Base-by-base conservation (phyloP, 768 basidiomycete species). In the Kwoniella botswanensis region DNA sequence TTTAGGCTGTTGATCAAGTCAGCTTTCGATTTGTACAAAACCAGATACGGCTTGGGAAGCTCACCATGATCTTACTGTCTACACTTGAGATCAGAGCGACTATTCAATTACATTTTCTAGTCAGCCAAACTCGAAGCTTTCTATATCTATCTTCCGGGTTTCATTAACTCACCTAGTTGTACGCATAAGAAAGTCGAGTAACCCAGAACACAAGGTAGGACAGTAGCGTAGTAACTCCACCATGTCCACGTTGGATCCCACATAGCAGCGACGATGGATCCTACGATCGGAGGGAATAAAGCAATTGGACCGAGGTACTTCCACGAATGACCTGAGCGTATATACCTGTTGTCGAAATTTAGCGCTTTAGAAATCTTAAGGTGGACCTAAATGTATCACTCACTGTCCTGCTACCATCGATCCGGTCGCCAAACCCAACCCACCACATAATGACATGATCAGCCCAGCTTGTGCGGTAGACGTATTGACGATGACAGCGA, bases 151-250 rank as follows among this genome's bases (percentile, higher is more conserved):
- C 6, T 0, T 41, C 57, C 11, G 52, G 29, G 4, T 50, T 50
- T 50, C 21, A 24, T 44, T 22, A 26, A 67, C 78, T 69, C 44
- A 82, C 82, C 72, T 10, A 82, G 70, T 43, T 79, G 74, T 24
- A 75, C 76, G 60, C 81, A 78, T 26, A 83, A 53, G 67, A 83
- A 83, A 6, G 79, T 73, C 2, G 81, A 78, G 59, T 83, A 83
- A 3, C 82, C 82, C 56, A 83, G 56, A 41, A 77, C 73, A 17
- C 73, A 69, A 22, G 81, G 79, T n/a, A 83, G 64, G 46, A 76
- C 67, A 21, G 76, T 80, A 4, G 70, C 71, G 56, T 77, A 80
- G 55, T 79, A 83, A 15, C 62, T 71, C 75, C 72, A 77, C 61
- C 72, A 73, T 15, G 71, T 42, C 74, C 81, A 82, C 3, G 12